Base-by-base conservation (phyloP, 2,329 filamentous ascomycete genomes). In the Pseudophaeomoniella oleicola region DNA sequence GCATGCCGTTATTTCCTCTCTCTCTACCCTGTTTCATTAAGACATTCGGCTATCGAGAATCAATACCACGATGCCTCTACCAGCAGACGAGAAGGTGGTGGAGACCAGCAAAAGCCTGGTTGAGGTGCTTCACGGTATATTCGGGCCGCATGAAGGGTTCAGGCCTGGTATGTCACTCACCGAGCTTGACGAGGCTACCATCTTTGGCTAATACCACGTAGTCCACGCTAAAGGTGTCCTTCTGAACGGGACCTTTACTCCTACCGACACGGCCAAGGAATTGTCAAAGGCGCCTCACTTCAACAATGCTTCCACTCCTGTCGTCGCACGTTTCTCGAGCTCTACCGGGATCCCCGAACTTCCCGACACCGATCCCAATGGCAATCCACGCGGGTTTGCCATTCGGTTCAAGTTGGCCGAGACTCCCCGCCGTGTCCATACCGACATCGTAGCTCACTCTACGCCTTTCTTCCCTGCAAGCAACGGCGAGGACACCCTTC, bases 171-270 rank as follows among this genome's bases (percentile, higher is more conserved):
- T 38, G 40, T 34, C 32, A 38, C 13, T 29, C 22, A 11, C n/a
- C 5, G n/a, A 27, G 32, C 27, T 32, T 16, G 5, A 35, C 15
- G 16, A 11, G 18, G 18, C 19, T 22, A 34, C 4, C 18, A 22
- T 30, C 32, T 34, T 40, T 42, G 36, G 42, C 35, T 17, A 31
- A 34, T 22, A 29, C 4, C 22, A 30, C 30, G n/a, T 39, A 70
- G 69, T 67, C 6, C 71, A 76, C 42, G 69, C 70, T 13, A 65
- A 67, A 52, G 71, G 71, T 10, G 50, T 61, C 18, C 56, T 74
- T 27, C 50, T 71, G 9, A 64, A 52, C 4, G 71, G 71, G 19
- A 66, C 56, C 15, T 75, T 75, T 50, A 64, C 54, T 1, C 69
- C 71, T 3, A 61, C 62, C 2, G 3, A 54, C 0, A 47, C 51